A percentile compares a stretch with the other conserved stretches of the same genome.
phyloP scores from a whole-genome alignment of 2,329 filamentous ascomycete genomes.

The Exutisphaerella laricina region DNA sequence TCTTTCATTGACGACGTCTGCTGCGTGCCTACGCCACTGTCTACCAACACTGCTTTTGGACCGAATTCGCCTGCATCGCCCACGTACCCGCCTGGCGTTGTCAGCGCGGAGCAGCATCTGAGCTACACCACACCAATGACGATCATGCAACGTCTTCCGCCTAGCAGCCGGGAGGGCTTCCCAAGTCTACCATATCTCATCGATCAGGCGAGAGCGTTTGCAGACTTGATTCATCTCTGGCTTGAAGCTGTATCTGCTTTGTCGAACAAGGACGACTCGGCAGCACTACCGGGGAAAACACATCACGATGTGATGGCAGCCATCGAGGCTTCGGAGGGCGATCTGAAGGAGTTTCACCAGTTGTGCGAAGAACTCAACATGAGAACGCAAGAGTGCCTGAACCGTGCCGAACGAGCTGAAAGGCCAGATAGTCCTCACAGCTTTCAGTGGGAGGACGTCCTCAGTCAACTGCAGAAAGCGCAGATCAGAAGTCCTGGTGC shows the following conservation, averaged over 20 bases:
- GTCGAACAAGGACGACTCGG: slow-evolving; percentile 15
- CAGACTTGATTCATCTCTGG: slow-evolving; percentile 77
- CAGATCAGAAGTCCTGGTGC: slow-evolving; percentile 23
- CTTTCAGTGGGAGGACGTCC: slow-evolving; percentile 50
- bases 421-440: slow-evolving; percentile 45
- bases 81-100: slow-evolving; percentile 23
- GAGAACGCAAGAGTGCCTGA: slow-evolving; percentile 47
- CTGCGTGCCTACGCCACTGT: slow-evolving; percentile 66
- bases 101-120: slow-evolving; percentile 31
- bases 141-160: slow-evolving; percentile 75
- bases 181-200: slow-evolving; percentile 89
- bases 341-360: slow-evolving; percentile 46
- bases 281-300: slow-evolving; percentile 18
- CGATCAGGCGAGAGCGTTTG: slow-evolving; percentile 79
- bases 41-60: slow-evolving; percentile 39
- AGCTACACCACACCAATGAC: slow-evolving; percentile 84
- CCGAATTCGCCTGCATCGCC: slow-evolving; percentile 39
- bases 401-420: slow-evolving; percentile 49
- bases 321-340: slow-evolving; percentile 36
- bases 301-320: slow-evolving; percentile 32
- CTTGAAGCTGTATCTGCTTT: slow-evolving; percentile 47
- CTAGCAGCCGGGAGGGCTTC: slow-evolving; percentile 81
- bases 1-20: slow-evolving; percentile 83
- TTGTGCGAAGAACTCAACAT: slow-evolving; percentile 44
- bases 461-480: slow-evolving; percentile 39